phyloP scores from a whole-genome alignment of 768 basidiomycete species.

The Suillus paluster region DNA sequence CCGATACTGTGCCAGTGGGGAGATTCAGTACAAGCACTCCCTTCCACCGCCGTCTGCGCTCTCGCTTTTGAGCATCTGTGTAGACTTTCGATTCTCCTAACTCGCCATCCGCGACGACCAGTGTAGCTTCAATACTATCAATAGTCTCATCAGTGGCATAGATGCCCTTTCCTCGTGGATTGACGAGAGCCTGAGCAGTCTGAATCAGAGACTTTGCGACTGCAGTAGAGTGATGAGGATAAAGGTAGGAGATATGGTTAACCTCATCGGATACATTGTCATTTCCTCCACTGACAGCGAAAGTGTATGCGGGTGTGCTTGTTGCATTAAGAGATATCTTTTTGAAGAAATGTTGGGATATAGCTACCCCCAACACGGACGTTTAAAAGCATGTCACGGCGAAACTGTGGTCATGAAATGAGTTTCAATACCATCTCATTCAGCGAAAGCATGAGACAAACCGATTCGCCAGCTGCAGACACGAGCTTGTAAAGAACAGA shows the following conservation, averaged over 20 bases:
- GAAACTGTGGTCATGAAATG: too few species aligned
- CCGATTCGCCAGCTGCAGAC: too few species aligned
- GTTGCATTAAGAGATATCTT: constrained; percentile 24
- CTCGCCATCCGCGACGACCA: constrained; percentile 40
- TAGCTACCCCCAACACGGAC: too few species aligned
- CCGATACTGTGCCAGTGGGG: constrained; percentile 39
- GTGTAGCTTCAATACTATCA: constrained; percentile 43
- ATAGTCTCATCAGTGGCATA: constrained; percentile 59
- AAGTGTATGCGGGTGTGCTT: constrained; percentile 36
- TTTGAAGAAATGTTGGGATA: constrained; percentile 12
- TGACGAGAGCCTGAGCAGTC: constrained; percentile 48
- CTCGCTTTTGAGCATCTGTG: constrained; percentile 41
- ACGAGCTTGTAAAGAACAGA: too few species aligned
- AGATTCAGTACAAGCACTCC: constrained; percentile 48
- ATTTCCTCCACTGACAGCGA: constrained; percentile 24
- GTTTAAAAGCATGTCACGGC: too few species aligned
- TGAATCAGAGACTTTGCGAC: constrained; percentile 48
- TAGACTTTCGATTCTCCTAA: constrained; percentile 25
- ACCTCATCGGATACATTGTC: constrained; percentile 9
- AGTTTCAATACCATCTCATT: too few species aligned
- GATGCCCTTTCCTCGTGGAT: constrained; percentile 53
- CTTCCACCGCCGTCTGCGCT: constrained; percentile 49
- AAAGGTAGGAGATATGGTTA: constrained; percentile 34
- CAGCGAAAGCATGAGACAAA: too few species aligned
- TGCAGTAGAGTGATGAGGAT: constrained; percentile 44